Base-by-base conservation (phyloP, 495 filamentous ascomycete species). In the Oleoguttula mirabilis region DNA sequence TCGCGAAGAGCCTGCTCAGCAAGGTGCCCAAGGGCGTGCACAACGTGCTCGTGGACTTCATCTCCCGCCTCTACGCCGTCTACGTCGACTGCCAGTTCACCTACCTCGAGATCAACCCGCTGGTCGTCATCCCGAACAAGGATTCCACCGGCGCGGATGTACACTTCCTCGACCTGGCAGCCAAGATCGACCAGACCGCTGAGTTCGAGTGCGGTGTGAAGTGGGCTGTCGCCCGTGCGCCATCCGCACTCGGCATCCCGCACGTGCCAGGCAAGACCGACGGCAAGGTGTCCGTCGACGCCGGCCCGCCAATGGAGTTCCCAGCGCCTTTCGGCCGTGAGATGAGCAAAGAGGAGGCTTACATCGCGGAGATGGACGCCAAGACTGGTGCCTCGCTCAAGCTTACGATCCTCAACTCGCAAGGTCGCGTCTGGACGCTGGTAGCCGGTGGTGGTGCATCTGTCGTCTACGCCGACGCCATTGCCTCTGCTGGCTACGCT, bases 41-140 rank as follows among this genome's bases (percentile, higher is more conserved):
- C 73, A 94, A 94, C 52, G 90, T 99, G 58, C 76, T 99, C 27
- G 82, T 95, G 43, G 90, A 99, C 75, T 98, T 99, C 74, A 99
- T 87, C 66, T 80, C 81, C 55, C 70, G 81, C 53, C 75, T 88
- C 32, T 95, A 95, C 60, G 88, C 86, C 59, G 90, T 99, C 71
- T 99, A 96, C 56, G 90, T 99, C 41, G 90, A 99, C 73, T 93
- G 84, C 80, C 90, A 99, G 68, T 99, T 99, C 75, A 96, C 90
- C 61, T 96, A 96, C 70, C 87, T 99, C 47, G 90, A 99, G 68
- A 99, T 99, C 74, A 99, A 99, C 73, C 90, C 90, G 40, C 68
- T 99, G 46, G 90, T 99, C 41, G 90, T 94, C 57, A 88, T 99
- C 55, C 90, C 90, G 59, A 99, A 96, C 68, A 78, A 76, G 45